Conservation (phyloP, 192 early-diverging fungal species). For the Gryganskiella cystojenkinii region DNA sequence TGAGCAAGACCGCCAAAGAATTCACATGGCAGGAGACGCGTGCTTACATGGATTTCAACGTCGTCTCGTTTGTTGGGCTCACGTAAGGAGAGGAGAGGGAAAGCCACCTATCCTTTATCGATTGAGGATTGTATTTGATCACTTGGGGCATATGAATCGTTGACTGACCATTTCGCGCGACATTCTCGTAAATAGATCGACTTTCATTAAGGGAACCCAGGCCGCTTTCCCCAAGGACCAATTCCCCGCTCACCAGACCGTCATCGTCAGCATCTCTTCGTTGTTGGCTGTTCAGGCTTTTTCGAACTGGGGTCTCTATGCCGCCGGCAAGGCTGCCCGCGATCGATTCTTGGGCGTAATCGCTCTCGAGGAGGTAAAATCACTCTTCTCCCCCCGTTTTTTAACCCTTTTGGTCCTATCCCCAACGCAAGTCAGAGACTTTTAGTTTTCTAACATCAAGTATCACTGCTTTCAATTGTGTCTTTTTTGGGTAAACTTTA, state of each 20-base stretch:
- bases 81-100: no score
- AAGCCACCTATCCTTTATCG: no score
- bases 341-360: slow-evolving; percentile 78
- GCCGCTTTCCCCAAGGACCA: slow-evolving; percentile 46
- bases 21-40: slow-evolving; percentile 60
- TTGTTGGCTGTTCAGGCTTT: slow-evolving; percentile 78
- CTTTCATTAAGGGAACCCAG: slow-evolving; percentile 52
- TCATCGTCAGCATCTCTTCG: slow-evolving; percentile 85
- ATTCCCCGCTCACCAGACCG: slow-evolving; percentile 36
- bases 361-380: slow-evolving; percentile 70
- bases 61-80: slow-evolving; percentile 65
- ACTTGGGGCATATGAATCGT: no score
- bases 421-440: no score
- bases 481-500: background rate
- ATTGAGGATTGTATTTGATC: no score
- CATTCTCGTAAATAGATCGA: slow-evolving; percentile 51
- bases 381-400: background rate
- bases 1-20: slow-evolving; percentile 67
- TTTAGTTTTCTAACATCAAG: no score
- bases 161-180: no score
- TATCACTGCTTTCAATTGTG: no score
- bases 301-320: slow-evolving; percentile 86
- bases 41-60: slow-evolving; percentile 66
- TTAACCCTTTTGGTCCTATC: background rate
- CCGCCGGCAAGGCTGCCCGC: slow-evolving; percentile 83